phyloP scores from a whole-genome alignment of 2,329 filamentous ascomycete species.

The Botryotinia convoluta region DNA sequence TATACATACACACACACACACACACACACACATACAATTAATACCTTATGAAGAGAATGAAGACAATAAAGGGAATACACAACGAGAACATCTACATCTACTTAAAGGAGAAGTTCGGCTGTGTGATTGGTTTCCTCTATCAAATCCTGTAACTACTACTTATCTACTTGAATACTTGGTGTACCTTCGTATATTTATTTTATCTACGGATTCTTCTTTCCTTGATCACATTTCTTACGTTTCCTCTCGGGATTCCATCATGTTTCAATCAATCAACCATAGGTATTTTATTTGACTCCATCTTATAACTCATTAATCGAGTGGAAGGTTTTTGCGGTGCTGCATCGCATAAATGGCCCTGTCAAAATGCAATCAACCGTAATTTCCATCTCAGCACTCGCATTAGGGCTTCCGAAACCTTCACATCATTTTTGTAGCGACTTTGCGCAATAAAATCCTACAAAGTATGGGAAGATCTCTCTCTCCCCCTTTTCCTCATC shows the following conservation, averaged over 20 bases:
- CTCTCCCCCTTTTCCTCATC: neutral
- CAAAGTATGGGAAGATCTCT: neutral
- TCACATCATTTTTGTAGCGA: neutral
- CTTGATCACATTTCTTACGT: neutral
- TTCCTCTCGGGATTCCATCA: neutral
- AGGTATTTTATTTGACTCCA: too few relatives aligned
- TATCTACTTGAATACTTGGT: neutral
- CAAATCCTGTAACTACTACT: too few relatives aligned
- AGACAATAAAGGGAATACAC: neutral
- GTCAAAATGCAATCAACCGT: slow-evolving; percentile 6
- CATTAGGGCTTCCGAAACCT: slow-evolving; percentile 13
- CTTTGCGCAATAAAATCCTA: neutral
- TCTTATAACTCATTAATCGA: neutral
- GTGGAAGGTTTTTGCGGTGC: neutral
- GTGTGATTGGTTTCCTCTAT: neutral
- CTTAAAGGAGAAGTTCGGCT: neutral
- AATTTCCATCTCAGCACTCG: slow-evolving; percentile 10
- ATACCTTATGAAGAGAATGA: neutral
- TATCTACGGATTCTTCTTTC: neutral
- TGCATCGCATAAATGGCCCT: slow-evolving; percentile 5
- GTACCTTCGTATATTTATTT: too few relatives aligned
- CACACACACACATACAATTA: too few relatives aligned
- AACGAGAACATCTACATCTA: neutral
- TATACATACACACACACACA: too few relatives aligned
- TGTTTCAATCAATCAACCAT: neutral